Conservation (phyloP, 495 filamentous ascomycete species). For the Platismatia glauca region DNA sequence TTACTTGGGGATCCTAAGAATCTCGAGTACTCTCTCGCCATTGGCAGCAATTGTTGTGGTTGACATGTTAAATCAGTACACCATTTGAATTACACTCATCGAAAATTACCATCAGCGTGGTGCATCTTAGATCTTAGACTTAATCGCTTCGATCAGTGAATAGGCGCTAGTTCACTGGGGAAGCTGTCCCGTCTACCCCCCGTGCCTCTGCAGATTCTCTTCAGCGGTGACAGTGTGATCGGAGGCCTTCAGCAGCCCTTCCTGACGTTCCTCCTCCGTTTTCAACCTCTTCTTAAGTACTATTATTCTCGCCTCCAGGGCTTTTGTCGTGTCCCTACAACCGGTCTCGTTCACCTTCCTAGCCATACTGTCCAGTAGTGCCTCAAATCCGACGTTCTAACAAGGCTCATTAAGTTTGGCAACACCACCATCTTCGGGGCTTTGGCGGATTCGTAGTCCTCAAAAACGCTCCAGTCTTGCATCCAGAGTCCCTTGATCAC, state of each 20-base stretch:
- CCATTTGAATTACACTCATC: too few species aligned
- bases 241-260: slow-evolving; percentile 9
- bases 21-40: too few species aligned
- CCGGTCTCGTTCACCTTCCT: neutral
- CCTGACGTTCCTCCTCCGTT: slow-evolving; percentile 6
- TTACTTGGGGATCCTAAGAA: too few species aligned
- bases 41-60: too few species aligned
- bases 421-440: neutral
- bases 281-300: slow-evolving; percentile 9
- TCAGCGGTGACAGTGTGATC: slow-evolving; percentile 5
- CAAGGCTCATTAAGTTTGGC: neutral
- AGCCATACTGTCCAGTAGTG: slow-evolving; percentile 11
- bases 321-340: slow-evolving; percentile 4
- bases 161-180: neutral
- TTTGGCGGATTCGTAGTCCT: neutral
- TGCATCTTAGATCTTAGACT: too few species aligned
- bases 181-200: slow-evolving; percentile 4
- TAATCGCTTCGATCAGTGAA: too few species aligned
- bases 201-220: slow-evolving; percentile 5
- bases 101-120: too few species aligned
- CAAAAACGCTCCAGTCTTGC: slow-evolving; percentile 2
- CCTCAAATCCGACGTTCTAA: slow-evolving; percentile 8
- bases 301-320: slow-evolving; percentile 6
- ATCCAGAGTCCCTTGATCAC: neutral
- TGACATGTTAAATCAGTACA: too few species aligned